Evolutionary conservation across 2,329 filamentous ascomycete species (phyloP), one percentile per base, ranked within the genome.

Genomic region (Chrysoporthe austroafricana): DNA sequence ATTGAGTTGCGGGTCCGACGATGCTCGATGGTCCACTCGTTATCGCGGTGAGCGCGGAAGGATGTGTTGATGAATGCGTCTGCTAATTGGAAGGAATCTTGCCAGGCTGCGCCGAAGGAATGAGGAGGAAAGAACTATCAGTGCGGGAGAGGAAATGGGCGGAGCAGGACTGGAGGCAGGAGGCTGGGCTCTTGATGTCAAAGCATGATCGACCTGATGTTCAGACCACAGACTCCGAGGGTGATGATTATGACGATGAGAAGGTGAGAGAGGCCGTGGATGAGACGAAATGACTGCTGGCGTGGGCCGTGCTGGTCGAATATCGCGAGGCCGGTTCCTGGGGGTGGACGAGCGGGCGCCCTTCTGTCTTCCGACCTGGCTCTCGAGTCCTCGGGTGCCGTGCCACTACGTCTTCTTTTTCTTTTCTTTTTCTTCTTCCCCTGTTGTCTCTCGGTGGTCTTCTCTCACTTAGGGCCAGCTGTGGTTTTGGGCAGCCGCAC

Each of bases 231-330:
- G 18, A 62, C 59, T 60, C 52, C 63, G 62, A 65, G 48, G 42
- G 66, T 59, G 39, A 56, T 62, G 64, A 63, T 63, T 60, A 56
- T 68, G 66, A 62, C 58, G 66, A 46, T 26, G 56, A 62, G 58
- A 57, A 61, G 52, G n/a, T 52, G 50, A 62, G 59, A 42, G 57
- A 62, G 66, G 57, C 57, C 43, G 54, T 54, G 66, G 66, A 61
- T 68, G 63, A 70, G 66, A 70, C 52, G 68, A 68, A 66, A 66
- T 62, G 52, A 62, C 26, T 65, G 68, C 60, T 70, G 68, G 63
- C n/a, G 59, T 54, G 68, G 62, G 68, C 56, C 68, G 66, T 62
- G 62, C 54, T 46, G 68, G 63, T 65, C 63, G 42, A 58, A 59
- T 67, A 60, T 67, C 62, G 65, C 43, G 26, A 59, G 63, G 63